Base-by-base conservation (phyloP, 805 yeast genomes). In the Wickerhamomyces subpelliculosus region DNA sequence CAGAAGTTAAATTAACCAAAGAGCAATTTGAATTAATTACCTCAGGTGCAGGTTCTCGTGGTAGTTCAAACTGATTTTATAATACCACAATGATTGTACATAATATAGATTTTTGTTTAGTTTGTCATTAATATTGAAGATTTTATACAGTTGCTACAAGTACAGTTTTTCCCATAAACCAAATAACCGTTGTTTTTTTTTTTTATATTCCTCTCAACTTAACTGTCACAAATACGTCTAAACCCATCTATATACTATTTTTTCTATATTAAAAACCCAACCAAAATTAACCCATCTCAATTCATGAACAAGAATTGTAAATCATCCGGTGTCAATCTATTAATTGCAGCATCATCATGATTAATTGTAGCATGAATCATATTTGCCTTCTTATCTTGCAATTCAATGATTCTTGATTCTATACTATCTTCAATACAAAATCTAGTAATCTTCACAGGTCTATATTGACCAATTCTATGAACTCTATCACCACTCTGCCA, bases 401-500 rank as follows among this genome's bases (percentile, higher is more conserved):
- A 64, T 56, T 93, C 98, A 37, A 93, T 85, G 49, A 93, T 93
- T 60, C 96, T 82, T 51, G 94, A 83, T 64, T 93, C 99, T 32
- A 93, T 93, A 54, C 96, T 87, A 62, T 93, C 98, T 53, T 89
- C 97, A 36, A 93, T 90, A 48, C 95, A 87, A 54, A 93, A 78
- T 34, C 97, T 73, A 8, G 96, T 88, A 47, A 93, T 87, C 45
- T 86, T 75, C 9, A 93, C 96, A 0, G 99, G 98, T 47, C 99
- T 65, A 51, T 75, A 84, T 59, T 93, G 99, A 6, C 97, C 97
- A 45, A 93, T 93, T 63, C 99, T 78, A 62, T 93, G 97, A 18
- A 93, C 97, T 64, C 99, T 78, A 61, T 93, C 99, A 61, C 95
- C 96, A 36, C 94, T 82, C 60, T 93, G 99, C 88, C 97, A 93